Conservation (phyloP, 371 early-diverging fungal species). For the Mortierella sp. region DNA sequence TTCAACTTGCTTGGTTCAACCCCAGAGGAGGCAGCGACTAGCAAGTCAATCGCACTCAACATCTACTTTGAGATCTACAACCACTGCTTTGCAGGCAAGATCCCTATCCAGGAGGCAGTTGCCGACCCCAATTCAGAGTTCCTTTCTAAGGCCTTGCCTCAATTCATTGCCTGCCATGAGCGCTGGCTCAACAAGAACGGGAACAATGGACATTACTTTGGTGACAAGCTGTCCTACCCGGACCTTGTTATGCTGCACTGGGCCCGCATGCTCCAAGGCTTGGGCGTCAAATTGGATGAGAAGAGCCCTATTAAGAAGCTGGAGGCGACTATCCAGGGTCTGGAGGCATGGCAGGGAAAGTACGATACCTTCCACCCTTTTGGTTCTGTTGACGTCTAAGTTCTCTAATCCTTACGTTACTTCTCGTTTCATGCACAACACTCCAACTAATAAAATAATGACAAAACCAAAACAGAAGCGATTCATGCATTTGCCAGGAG, state of each 20-base stretch:
- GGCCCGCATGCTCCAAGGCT: slow-evolving; percentile 20
- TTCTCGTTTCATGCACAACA: background rate
- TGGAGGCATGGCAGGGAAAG: slow-evolving; percentile 35
- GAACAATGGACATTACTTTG: slow-evolving; percentile 54
- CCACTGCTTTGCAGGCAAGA: slow-evolving; percentile 18
- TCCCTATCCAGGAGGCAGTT: slow-evolving; percentile 21
- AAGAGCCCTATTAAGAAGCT: slow-evolving; percentile 31
- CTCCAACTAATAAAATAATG: background rate
- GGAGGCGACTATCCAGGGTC: slow-evolving; percentile 9
- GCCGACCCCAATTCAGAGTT: slow-evolving; percentile 24
- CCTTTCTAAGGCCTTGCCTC: slow-evolving; percentile 28
- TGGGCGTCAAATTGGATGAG: slow-evolving; percentile 28
- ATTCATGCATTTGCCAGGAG: background rate
- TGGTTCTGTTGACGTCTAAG: slow-evolving; percentile 2
- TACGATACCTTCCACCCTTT: slow-evolving; percentile 38
- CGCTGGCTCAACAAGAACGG: slow-evolving; percentile 48
- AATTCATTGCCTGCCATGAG: slow-evolving; percentile 31
- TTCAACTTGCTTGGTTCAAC: slow-evolving; percentile 36
- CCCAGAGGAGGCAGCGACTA: slow-evolving; percentile 26
- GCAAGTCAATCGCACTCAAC: slow-evolving; percentile 43
- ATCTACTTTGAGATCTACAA: slow-evolving; percentile 38
- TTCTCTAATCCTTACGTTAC: background rate
- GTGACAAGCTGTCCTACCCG: slow-evolving; percentile 23
- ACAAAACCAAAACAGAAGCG: background rate
- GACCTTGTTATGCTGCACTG: slow-evolving; percentile 42